Evolutionary conservation across 1,284 basidiomycete species (phyloP).

Genomic region (Apiotrichum brassicae): DNA sequence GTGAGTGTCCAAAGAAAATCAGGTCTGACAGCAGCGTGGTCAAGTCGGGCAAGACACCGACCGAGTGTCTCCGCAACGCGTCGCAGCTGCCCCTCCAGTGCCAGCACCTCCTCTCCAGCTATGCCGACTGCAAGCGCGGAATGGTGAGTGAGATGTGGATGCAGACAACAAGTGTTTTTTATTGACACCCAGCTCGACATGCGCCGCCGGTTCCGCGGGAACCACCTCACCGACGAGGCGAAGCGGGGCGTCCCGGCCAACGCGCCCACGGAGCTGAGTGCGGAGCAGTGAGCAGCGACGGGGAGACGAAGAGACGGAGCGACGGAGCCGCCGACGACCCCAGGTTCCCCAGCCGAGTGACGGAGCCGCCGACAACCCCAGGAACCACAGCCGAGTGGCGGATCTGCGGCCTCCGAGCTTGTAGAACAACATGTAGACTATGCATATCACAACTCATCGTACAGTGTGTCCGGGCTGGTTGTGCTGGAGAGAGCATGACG

Average conservation of each 20-base stretch:
- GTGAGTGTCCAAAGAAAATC: conserved; percentile 23
- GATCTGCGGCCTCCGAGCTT: background rate
- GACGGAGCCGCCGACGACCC: too few relatives aligned
- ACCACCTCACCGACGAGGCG: conserved; percentile 31
- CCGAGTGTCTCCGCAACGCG: conserved; percentile 35
- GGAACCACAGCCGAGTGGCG: background rate
- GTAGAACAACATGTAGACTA: background rate
- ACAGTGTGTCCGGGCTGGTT: background rate
- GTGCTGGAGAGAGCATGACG: too few relatives aligned
- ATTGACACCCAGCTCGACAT: conserved; percentile 41
- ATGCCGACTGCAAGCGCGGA: conserved; percentile 45
- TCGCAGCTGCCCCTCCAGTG: conserved; percentile 42
- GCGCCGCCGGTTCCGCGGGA: conserved; percentile 44
- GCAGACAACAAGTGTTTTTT: background rate
- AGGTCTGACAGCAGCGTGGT: conserved; percentile 29
- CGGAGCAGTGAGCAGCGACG: background rate
- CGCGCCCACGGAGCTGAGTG: conserved; percentile 1
- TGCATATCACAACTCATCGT: conserved; percentile 7
- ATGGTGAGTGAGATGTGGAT: conserved; percentile 31
- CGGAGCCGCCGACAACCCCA: background rate
- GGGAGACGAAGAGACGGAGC: background rate
- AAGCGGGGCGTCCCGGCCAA: conserved; percentile 8
- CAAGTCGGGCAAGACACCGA: conserved; percentile 34
- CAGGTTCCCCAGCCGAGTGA: too few relatives aligned
- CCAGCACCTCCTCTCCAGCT: conserved; percentile 41